These are phyloP conservation scores for Serendipita sp. DNA, from an alignment of 768 basidiomycete genomes.

Conservation along the genomic window DNA sequence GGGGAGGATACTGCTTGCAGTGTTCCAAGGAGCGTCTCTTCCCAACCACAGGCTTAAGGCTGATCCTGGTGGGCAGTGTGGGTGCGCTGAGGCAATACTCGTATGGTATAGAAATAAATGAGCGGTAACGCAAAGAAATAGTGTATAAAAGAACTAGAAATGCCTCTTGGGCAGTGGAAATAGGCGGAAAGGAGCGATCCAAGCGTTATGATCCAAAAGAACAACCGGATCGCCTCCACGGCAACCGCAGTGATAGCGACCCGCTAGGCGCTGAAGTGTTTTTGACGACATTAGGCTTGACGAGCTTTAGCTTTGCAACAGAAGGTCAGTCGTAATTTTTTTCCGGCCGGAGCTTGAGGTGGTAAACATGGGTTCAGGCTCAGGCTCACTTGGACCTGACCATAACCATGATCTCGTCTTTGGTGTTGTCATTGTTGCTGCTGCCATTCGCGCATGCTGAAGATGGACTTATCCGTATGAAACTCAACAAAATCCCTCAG, in stretches of 20 bases:
- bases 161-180: neutral
- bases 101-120: neutral
- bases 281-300: too few relatives aligned
- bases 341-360: too few relatives aligned
- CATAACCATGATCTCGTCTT: neutral
- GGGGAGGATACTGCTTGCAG: neutral
- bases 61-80: neutral
- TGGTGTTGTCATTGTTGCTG: conserved; percentile 8
- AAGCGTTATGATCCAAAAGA: too few relatives aligned
- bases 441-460: conserved; percentile 29
- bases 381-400: neutral
- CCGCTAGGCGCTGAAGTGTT: too few relatives aligned
- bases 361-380: neutral
- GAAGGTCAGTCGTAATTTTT: too few relatives aligned
- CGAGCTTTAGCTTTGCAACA: too few relatives aligned
- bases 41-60: neutral
- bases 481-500: conserved; percentile 65
- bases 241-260: too few relatives aligned
- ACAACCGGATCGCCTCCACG: too few relatives aligned
- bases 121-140: neutral
- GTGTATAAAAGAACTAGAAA: neutral
- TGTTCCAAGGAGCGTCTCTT: neutral
- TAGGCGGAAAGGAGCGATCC: neutral
- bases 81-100: neutral
- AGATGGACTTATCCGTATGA: conserved; percentile 61